Conservation (phyloP, 805 yeast species). For the Ogataea angusta region DNA sequence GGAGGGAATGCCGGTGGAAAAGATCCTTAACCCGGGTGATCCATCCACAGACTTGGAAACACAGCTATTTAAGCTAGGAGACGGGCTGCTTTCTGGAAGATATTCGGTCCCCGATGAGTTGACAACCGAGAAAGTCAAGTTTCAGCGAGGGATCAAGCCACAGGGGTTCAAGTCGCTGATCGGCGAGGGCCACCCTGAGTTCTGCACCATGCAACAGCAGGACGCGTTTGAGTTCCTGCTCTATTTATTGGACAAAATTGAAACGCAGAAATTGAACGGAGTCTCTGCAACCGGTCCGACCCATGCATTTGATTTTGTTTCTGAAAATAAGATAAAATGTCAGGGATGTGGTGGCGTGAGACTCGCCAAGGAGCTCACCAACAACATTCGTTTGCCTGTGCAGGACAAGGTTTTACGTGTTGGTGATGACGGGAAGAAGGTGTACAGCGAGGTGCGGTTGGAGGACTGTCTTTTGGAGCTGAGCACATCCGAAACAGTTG, state of each 20-base stretch:
- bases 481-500: conserved; percentile 52
- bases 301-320: conserved; percentile 58
- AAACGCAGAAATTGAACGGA: conserved; percentile 37
- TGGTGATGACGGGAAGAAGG: conserved; percentile 44
- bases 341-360: conserved; percentile 58
- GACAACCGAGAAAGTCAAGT: conserved; percentile 41
- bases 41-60: conserved; percentile 67
- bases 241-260: conserved; percentile 62
- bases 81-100: conserved; percentile 73
- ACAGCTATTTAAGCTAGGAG: conserved; percentile 75
- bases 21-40: conserved; percentile 34
- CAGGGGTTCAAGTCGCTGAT: conserved; percentile 69
- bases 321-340: conserved; percentile 63
- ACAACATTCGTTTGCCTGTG: conserved; percentile 62
- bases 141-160: conserved; percentile 78
- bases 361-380: conserved; percentile 52
- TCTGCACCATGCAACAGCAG: conserved; percentile 84
- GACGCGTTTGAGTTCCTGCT: conserved; percentile 90
- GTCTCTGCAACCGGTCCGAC: conserved; percentile 41
- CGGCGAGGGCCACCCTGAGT: conserved; percentile 79
- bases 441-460: conserved; percentile 49
- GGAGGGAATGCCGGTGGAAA: conserved; percentile 34
- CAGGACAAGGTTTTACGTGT: conserved; percentile 36
- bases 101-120: conserved; percentile 59
- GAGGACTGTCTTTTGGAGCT: conserved; percentile 45